These are phyloP conservation scores for Zychaea mexicana DNA, from an alignment of 371 early-diverging fungal species.

Conservation along the genomic window DNA sequence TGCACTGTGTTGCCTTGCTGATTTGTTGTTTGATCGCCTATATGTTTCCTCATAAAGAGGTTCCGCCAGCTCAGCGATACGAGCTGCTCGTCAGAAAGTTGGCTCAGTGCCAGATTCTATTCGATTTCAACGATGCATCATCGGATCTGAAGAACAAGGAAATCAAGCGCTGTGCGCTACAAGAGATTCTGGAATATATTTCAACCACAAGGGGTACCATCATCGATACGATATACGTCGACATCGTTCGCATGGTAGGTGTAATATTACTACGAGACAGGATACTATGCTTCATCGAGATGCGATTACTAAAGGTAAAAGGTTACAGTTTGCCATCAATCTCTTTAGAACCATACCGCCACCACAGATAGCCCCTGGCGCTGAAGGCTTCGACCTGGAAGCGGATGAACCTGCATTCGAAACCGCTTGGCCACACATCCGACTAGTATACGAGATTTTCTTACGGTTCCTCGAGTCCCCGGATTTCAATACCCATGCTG, in stretches of 20 bases:
- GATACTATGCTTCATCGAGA: no score
- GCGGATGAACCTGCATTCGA: slow-evolving; percentile 97
- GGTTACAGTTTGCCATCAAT: slow-evolving; percentile 80
- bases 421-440: slow-evolving; percentile 97
- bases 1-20: not conserved
- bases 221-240: slow-evolving; percentile 85
- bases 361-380: slow-evolving; percentile 86
- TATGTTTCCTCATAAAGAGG: slow-evolving; percentile 61
- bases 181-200: slow-evolving; percentile 92
- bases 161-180: slow-evolving; percentile 87
- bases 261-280: not conserved
- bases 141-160: slow-evolving; percentile 91
- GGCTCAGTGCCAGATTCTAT: slow-evolving; percentile 85
- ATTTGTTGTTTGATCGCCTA: no score
- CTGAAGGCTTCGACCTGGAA: slow-evolving; percentile 96
- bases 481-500: slow-evolving; percentile 94
- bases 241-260: slow-evolving; percentile 88
- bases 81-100: slow-evolving; percentile 89
- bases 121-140: slow-evolving; percentile 91
- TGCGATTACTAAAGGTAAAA: not conserved
- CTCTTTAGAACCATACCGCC: slow-evolving; percentile 95
- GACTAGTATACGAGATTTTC: slow-evolving; percentile 96
- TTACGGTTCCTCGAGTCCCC: slow-evolving; percentile 94
- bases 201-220: slow-evolving; percentile 82
- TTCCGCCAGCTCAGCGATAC: slow-evolving; percentile 65